Evolutionary conservation across 805 yeast genomes (phyloP), one percentile per base, ranked within the genome.

Genomic region (Kuraishia hungarica): DNA sequence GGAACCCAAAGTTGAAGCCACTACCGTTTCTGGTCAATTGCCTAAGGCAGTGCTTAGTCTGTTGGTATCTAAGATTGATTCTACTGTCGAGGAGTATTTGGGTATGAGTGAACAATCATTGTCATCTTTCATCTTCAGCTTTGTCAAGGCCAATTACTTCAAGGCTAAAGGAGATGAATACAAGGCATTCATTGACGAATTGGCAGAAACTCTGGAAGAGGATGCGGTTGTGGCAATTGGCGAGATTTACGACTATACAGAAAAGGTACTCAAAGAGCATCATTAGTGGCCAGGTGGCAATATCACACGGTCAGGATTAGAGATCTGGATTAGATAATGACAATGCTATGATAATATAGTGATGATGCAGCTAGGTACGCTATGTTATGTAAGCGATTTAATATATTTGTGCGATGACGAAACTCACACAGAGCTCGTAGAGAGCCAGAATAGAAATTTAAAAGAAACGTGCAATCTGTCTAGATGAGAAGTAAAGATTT

Each of bases 91-190:
- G 54, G 83, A 81, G 55, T 78, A 72, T 55, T 63, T 83, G 51
- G 87, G 86, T 1, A 69, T 79, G 50, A 67, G 70, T 53, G 88
- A 82, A 57, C 81, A 77, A 15, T 75, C 78, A 49, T 69, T 83
- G 57, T 67, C 74, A 15, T 72, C 72, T 1, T 78, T 75, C 53
- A 71, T 83, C 28, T 61, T 68, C 39, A 69, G 69, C 39, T 71
- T 74, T 53, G 65, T 81, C 2, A 59, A 67, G 29, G 69, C 67
- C 26, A 64, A 75, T 24, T 69, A 61, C 48, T 67, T 62, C 8
- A 70, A 69, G 48, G 58, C 59, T 8, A 59, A 58, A 50, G 61
- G 64, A 2, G 66, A 65, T 3, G 68, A 63, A 5, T 69, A 76
- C 54, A 59, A 65, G 2, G 68, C 62, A 4, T 70, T 82, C 52